These are phyloP conservation scores for Fusarium mundagurra DNA, from an alignment of 2,329 filamentous ascomycete genomes.

Conservation along the genomic window DNA sequence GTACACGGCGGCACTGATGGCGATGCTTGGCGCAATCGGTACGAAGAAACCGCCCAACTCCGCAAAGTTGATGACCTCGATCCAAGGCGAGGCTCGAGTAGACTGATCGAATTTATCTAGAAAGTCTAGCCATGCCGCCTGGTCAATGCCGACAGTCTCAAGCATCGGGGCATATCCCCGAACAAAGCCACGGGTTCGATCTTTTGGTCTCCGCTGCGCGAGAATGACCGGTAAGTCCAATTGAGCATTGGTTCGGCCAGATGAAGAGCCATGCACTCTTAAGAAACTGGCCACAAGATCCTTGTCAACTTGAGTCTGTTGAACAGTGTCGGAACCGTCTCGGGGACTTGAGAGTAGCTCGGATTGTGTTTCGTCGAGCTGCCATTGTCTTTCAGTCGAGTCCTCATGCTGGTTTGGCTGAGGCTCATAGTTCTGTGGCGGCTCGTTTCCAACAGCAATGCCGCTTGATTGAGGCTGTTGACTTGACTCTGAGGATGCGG, in stretches of 20 bases:
- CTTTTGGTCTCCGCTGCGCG: constrained; percentile 12
- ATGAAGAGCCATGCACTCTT: background rate
- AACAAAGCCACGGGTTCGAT: constrained; percentile 15
- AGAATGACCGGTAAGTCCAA: constrained; percentile 6
- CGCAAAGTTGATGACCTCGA: constrained; percentile 14
- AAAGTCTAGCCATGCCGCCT: constrained; percentile 14
- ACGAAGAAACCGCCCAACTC: constrained; percentile 9
- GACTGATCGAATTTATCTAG: constrained; percentile 16
- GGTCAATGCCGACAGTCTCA: background rate
- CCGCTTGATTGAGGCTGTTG: background rate
- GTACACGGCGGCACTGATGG: constrained; percentile 5
- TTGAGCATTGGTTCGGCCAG: background rate
- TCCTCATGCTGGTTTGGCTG: background rate
- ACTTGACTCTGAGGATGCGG: background rate
- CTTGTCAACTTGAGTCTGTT: background rate
- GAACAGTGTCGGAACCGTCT: background rate
- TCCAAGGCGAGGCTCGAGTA: constrained; percentile 1
- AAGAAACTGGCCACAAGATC: constrained; percentile 3
- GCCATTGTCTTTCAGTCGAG: constrained; percentile 5
- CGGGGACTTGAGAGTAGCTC: constrained; percentile 4
- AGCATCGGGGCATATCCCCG: constrained; percentile 9
- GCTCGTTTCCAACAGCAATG: background rate
- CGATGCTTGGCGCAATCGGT: constrained; percentile 7
- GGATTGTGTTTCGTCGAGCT: constrained; percentile 7
- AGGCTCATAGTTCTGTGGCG: background rate